These are phyloP conservation scores for Arthrobotrys conoides DNA, from an alignment of 2,329 filamentous ascomycete species.

Conservation along the genomic window DNA sequence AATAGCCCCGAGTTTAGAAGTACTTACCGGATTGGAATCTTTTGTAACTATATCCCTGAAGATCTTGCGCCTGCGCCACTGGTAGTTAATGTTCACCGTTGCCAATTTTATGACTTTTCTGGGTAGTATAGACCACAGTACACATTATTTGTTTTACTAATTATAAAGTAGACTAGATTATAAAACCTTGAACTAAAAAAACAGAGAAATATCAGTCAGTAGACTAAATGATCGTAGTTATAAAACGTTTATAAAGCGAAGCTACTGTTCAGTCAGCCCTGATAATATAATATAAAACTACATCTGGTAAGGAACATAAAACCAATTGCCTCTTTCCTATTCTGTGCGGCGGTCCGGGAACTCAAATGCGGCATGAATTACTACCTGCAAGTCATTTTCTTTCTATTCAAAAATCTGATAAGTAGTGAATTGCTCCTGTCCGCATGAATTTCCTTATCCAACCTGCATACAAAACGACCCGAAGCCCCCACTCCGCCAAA, in stretches of 20 bases:
- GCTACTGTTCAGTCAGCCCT: not conserved
- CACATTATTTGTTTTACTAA: no score
- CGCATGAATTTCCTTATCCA: slow-evolving; percentile 21
- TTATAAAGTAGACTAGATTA: no score
- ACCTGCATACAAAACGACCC: slow-evolving; percentile 1
- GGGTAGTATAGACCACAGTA: no score
- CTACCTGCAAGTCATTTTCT: slow-evolving; percentile 12
- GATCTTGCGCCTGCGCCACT: no score
- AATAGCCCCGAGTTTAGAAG: no score
- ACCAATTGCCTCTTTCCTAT: not conserved
- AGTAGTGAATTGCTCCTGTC: not conserved
- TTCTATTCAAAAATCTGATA: slow-evolving; percentile 2
- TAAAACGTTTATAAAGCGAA: not conserved
- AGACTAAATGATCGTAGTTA: not conserved
- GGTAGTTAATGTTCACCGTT: no score
- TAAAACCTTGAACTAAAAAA: no score
- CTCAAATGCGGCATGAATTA: slow-evolving; percentile 13
- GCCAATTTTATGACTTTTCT: no score
- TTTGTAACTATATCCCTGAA: no score
- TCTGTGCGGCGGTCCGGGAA: slow-evolving; percentile 6
- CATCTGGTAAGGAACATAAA: not conserved
- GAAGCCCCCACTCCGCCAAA: slow-evolving; percentile 1
- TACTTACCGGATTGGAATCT: no score
- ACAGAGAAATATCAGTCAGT: no score
- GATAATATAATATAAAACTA: not conserved